These are phyloP conservation scores for Fomes fomentarius DNA, from an alignment of 1,284 basidiomycete species.

Conservation along the genomic window DNA sequence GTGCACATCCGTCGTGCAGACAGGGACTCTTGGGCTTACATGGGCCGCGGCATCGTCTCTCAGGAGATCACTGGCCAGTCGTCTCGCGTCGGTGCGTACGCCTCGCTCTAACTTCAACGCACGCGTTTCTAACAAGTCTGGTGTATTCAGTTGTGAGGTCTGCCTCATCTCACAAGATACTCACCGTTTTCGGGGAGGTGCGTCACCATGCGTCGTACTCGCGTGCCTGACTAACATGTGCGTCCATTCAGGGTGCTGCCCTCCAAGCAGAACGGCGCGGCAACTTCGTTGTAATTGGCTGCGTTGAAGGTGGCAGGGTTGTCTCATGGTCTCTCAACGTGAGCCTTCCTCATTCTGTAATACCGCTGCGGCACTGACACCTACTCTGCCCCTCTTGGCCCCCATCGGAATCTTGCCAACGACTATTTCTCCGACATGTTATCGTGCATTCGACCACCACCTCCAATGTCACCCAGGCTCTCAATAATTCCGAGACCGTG, in stretches of 20 bases:
- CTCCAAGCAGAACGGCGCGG: conserved; percentile 82
- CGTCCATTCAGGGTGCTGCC: conserved; percentile 55
- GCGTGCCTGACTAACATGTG: conserved; percentile 20
- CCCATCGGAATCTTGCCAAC: background rate
- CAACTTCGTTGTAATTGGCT: conserved; percentile 80
- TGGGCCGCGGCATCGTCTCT: conserved; percentile 72
- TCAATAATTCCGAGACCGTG: conserved; percentile 80
- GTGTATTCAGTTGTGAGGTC: conserved; percentile 62
- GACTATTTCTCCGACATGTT: no score
- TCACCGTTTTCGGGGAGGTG: conserved; percentile 74
- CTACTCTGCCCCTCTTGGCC: conserved; percentile 1
- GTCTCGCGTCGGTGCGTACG: conserved; percentile 70
- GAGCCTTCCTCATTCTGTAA: conserved; percentile 18
- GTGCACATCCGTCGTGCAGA: conserved; percentile 81
- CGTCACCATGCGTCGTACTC: conserved; percentile 24
- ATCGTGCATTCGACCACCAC: background rate
- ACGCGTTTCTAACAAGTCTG: conserved; percentile 16
- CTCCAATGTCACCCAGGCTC: conserved; percentile 47
- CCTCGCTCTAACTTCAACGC: background rate
- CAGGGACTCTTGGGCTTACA: conserved; percentile 78
- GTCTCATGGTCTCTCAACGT: conserved; percentile 86
- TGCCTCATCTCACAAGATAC: conserved; percentile 63
- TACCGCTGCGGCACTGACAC: conserved; percentile 11
- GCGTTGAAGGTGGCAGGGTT: conserved; percentile 69
- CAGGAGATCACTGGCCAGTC: conserved; percentile 73